Evolutionary conservation across 495 filamentous ascomycete species (phyloP).

Genomic region (Hypoxylon intermedium): DNA sequence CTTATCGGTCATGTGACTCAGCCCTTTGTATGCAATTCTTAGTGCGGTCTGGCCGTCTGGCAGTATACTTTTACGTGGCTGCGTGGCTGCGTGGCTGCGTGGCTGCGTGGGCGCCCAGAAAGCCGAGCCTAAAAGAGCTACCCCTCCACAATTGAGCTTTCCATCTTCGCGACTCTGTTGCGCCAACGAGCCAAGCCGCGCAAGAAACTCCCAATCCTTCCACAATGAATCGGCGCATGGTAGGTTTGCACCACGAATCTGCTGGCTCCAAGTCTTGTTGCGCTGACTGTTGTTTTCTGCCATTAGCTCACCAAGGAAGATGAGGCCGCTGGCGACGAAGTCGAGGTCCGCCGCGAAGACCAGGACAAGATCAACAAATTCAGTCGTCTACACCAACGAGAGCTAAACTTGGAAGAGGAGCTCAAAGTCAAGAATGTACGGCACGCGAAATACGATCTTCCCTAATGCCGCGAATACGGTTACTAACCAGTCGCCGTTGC

Average conservation of each 20-base stretch:
- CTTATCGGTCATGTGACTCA: slow-evolving; percentile 30
- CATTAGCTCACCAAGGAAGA: slow-evolving; percentile 91
- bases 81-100: too few relatives aligned
- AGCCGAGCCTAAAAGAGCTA: too few relatives aligned
- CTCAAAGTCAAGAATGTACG: slow-evolving; percentile 82
- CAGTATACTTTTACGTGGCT: too few relatives aligned
- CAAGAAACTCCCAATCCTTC: background rate
- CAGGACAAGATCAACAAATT: slow-evolving; percentile 99
- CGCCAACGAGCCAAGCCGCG: background rate
- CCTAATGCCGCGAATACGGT: background rate
- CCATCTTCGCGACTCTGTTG: background rate
- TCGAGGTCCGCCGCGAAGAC: slow-evolving; percentile 92
- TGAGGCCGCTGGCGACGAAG: slow-evolving; percentile 79
- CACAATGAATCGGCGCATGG: slow-evolving; percentile 53
- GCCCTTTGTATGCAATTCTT: too few relatives aligned
- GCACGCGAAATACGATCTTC: background rate
- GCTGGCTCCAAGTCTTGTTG: background rate
- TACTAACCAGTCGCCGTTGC: slow-evolving; percentile 33
- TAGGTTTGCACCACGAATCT: slow-evolving; percentile 17
- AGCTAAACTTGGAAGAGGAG: slow-evolving; percentile 77
- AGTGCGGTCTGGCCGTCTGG: too few relatives aligned
- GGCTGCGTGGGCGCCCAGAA: too few relatives aligned
- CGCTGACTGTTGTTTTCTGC: slow-evolving; percentile 21
- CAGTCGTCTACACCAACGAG: slow-evolving; percentile 89
- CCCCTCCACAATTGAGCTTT: slow-evolving; percentile 2